phyloP scores from a whole-genome alignment of 2,329 filamentous ascomycete genomes.

The Penicillium italicum region DNA sequence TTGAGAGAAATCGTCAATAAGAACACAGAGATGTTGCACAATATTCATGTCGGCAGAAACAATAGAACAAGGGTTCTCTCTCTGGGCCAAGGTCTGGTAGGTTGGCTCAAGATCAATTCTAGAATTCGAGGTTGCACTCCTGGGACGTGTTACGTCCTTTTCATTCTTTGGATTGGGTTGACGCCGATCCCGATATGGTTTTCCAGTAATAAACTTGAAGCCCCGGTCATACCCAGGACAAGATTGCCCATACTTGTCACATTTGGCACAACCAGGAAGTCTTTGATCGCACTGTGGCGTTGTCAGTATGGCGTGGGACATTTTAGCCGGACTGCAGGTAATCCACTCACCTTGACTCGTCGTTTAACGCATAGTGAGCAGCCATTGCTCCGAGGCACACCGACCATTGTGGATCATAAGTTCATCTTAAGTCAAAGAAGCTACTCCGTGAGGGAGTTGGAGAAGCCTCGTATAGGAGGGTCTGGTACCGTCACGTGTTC shows the following conservation, averaged over 20 bases:
- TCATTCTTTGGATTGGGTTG: background rate
- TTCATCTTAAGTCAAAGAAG: background rate
- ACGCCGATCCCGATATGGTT: slow-evolving; percentile 24
- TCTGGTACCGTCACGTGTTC: background rate
- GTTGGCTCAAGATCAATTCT: background rate
- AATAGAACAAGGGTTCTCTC: background rate
- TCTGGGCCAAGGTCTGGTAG: background rate
- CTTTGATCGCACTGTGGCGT: slow-evolving; percentile 34
- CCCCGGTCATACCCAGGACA: slow-evolving; percentile 35
- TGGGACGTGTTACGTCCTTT: background rate
- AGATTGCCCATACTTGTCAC: slow-evolving; percentile 31
- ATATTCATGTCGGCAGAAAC: slow-evolving; percentile 19
- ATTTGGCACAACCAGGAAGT: slow-evolving; percentile 31
- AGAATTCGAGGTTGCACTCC: background rate
- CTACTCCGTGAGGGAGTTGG: background rate
- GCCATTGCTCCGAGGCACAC: slow-evolving; percentile 26
- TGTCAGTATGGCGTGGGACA: background rate
- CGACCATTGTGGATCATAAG: slow-evolving; percentile 20
- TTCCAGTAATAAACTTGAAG: slow-evolving; percentile 36
- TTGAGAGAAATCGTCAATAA: slow-evolving; percentile 25
- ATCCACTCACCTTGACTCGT: slow-evolving; percentile 25
- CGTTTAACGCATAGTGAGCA: slow-evolving; percentile 29
- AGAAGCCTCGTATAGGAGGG: background rate
- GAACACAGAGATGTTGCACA: slow-evolving; percentile 19
- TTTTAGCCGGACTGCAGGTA: background rate